Evolutionary conservation across 192 early-diverging fungal species (phyloP).

Genomic region (Rhizophagus sp.): DNA sequence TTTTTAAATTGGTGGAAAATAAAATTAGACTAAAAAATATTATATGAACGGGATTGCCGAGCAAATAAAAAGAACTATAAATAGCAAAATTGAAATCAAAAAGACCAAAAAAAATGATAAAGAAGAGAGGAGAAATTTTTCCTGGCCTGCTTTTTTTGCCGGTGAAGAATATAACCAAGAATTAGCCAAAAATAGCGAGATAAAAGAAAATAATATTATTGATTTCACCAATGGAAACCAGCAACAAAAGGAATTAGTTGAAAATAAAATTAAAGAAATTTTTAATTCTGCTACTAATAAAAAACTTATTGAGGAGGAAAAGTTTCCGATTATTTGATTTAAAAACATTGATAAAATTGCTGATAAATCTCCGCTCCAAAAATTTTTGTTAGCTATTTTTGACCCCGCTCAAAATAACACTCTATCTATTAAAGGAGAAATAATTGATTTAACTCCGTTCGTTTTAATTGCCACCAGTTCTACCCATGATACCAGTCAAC

Average conservation of each 20-base stretch:
- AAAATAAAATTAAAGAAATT: conserved; percentile 31
- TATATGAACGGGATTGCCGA: no score
- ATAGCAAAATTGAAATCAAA: conserved; percentile 1
- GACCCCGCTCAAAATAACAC: not conserved
- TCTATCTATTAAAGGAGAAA: not conserved
- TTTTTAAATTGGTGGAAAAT: no score
- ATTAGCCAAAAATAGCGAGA: conserved; percentile 16
- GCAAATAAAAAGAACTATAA: not conserved
- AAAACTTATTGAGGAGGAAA: not conserved
- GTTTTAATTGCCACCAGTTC: conserved; percentile 27
- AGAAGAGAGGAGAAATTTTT: not conserved
- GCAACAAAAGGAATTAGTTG: not conserved
- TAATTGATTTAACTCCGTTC: not conserved
- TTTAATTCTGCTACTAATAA: conserved; percentile 1
- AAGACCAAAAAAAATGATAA: not conserved
- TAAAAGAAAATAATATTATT: conserved; percentile 21
- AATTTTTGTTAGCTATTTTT: conserved; percentile 2
- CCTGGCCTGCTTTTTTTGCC: conserved; percentile 19
- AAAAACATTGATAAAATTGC: conserved; percentile 16
- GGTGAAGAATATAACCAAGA: conserved; percentile 30
- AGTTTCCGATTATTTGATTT: conserved; percentile 11
- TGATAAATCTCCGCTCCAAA: conserved; percentile 12
- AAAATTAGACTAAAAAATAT: no score
- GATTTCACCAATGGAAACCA: conserved; percentile 8
- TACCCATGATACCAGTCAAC: conserved; percentile 21